Base-by-base conservation (phyloP, 192 early-diverging fungal species). In the Entrophospora sp. region DNA sequence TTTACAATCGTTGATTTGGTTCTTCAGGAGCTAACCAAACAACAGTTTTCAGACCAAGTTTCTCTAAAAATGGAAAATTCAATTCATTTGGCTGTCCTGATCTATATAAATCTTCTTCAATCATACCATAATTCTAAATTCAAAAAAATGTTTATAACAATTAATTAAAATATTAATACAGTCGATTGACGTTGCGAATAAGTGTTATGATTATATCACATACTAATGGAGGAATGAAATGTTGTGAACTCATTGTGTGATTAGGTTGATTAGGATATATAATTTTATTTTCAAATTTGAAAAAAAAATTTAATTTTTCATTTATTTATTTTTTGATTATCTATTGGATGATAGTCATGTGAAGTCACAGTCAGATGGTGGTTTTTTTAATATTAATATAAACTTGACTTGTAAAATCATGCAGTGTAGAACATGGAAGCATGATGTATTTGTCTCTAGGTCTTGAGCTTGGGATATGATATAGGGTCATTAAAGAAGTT, bases 41-140 rank as follows among this genome's bases (percentile, higher is more conserved):
- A 31, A 99, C 90, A 9, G 93, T 95, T 48, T 90, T 90, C 59
- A 99, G 81, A 5, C 89, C 93, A 3, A 99, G 87, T 69, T 92
- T 95, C 69, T 97, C 97, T 61, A 99, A 82, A 69, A 98, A 97
- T 0, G 97, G 97, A 73, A 98, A 99, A 81, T 99, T 99, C 61
- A 99, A 85, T 77, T 99, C 97, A 71, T 99, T 98, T 14, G 97
- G 97, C 71, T 98, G 94, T 24, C 91, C 89, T 20, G 93, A 97
- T 44, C 97, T 84, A 77, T 96, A 99, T 16, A 99, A 81, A 69
- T 95, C 88, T 66, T 95, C 94, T 71, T 99, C 96, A 45, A 98
- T 90, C 81, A 97, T 90, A 3, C 96, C 96, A 85, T 91, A 98
- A 77, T 98, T 98, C 90, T 91, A 75, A 40, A 36, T 3, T 16